phyloP scores from a whole-genome alignment of 176 grass and related monocot species.

The Areca catechu region DNA sequence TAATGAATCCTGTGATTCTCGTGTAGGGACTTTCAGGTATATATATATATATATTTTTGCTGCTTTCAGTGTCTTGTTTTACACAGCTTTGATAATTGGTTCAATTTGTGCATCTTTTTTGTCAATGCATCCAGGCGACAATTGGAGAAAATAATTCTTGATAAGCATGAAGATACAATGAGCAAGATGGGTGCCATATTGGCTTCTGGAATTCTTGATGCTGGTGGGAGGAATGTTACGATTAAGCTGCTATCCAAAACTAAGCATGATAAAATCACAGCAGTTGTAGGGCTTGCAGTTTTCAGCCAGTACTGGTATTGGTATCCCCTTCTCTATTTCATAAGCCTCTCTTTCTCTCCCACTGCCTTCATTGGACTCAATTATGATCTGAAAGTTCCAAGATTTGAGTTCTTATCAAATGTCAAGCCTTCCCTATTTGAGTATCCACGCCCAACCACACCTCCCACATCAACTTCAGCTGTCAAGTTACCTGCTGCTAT shows the following conservation, averaged over 20 bases:
- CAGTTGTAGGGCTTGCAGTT: constrained; percentile 81
- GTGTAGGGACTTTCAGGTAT: constrained; percentile 81
- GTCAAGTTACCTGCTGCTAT: constrained; percentile 80
- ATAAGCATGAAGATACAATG: constrained; percentile 99
- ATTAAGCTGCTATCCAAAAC: constrained; percentile 89
- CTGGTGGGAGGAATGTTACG: constrained; percentile 95
- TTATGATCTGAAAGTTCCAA: constrained; percentile 86
- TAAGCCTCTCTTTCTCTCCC: constrained; percentile 84
- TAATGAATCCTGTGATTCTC: constrained; percentile 87
- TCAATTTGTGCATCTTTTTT: too few relatives aligned
- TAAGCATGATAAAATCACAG: constrained; percentile 93
- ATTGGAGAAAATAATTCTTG: constrained; percentile 97
- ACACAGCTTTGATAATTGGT: too few relatives aligned
- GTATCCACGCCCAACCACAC: constrained; percentile 70
- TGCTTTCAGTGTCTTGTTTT: neutral
- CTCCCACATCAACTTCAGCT: constrained; percentile 60
- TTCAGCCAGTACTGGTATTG: constrained; percentile 99
- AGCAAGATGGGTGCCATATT: constrained; percentile 99
- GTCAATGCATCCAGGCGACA: constrained; percentile 40
- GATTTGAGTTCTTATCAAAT: constrained; percentile 91
- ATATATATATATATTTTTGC: neutral
- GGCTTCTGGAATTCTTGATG: constrained; percentile 96
- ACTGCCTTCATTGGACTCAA: constrained; percentile 94
- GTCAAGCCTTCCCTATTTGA: constrained; percentile 86
- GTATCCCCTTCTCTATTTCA: constrained; percentile 94